Conservation (phyloP, 164 flowering plant genomes). For the Macadamia tetraphylla region DNA sequence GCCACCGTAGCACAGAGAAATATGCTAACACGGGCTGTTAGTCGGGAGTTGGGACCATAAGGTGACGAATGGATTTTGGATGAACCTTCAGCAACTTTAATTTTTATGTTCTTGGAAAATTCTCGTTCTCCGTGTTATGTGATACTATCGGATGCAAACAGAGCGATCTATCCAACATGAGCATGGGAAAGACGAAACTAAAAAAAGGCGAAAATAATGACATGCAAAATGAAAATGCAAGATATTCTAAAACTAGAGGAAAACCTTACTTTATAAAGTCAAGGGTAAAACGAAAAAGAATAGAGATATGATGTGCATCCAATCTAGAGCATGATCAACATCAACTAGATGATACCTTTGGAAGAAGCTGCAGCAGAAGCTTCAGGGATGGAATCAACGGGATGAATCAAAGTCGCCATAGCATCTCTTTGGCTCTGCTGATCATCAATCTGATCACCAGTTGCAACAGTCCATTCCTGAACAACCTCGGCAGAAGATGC, state of each 20-base stretch:
- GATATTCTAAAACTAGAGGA: too few species aligned
- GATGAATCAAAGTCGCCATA: conserved; percentile 44
- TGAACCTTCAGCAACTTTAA: too few species aligned
- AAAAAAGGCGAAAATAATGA: not conserved
- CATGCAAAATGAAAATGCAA: too few species aligned
- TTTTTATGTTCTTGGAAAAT: not conserved
- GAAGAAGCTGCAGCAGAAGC: conserved; percentile 34
- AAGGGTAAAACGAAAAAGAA: too few species aligned
- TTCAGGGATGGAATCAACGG: conserved; percentile 46
- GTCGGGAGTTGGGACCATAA: too few species aligned
- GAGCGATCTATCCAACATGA: not conserved
- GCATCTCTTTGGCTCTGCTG: conserved; percentile 29
- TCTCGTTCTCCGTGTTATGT: not conserved
- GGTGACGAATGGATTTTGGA: too few species aligned
- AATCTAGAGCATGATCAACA: not conserved
- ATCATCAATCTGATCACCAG: conserved; percentile 25
- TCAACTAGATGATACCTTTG: conserved; percentile 25
- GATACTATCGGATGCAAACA: too few species aligned
- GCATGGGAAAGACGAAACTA: not conserved
- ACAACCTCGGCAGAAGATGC: conserved; percentile 13
- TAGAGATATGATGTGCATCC: too few species aligned
- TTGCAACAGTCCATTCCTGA: conserved; percentile 38
- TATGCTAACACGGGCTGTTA: too few species aligned
- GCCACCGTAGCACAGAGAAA: not conserved
- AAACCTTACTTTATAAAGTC: too few species aligned